Base-by-base conservation (phyloP, 768 basidiomycete species). In the Rhizopogon salebrosus region DNA sequence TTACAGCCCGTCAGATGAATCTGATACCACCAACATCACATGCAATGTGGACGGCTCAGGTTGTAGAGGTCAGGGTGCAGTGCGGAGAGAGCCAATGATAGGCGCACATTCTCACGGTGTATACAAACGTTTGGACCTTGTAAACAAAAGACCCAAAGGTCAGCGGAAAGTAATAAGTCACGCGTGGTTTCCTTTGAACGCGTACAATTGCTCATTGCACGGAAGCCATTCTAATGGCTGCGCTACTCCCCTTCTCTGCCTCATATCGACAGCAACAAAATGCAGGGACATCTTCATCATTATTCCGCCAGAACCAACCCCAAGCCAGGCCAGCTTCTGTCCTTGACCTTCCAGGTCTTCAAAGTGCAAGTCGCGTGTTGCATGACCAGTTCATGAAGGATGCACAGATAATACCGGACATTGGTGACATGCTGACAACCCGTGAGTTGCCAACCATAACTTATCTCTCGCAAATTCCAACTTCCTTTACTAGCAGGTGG, bases 371-470 rank as follows among this genome's bases (percentile, higher is more conserved):
- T 60, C 74, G 76, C 54, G 76, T 88, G 31, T 64, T 92, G 26
- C 76, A 83, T 51, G 87, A 88, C 45, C 80, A 83, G 55, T 77
- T 90, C 48, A 68, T 77, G 27, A 89, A 87, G 64, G 89, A 92
- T 69, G 76, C 79, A 3, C 84, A 86, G 68, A 76, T 78, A 48
- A 79, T 92, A 43, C 89, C 90, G 29, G 89, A 91, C 66, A 65
- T 87, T 35, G 84, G 83, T 38, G 90, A 92, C 53, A 75, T 81
- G 57, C 67, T 90, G 48, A 78, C 75, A 4, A 73, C 79, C 51
- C 75, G 87, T 87, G 64, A 54, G 83, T 71, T 23, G 29, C 18
- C 29, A 41, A 20, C 18, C 4, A 14, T 18, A 1, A 39, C 6
- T 37, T 27, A 14, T 27, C 14, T 20, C 18, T 38, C 37, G 3